Evolutionary conservation across 1,284 basidiomycete species (phyloP), one percentile per base, ranked within the genome.

Genomic region (Ustilago tritici): DNA sequence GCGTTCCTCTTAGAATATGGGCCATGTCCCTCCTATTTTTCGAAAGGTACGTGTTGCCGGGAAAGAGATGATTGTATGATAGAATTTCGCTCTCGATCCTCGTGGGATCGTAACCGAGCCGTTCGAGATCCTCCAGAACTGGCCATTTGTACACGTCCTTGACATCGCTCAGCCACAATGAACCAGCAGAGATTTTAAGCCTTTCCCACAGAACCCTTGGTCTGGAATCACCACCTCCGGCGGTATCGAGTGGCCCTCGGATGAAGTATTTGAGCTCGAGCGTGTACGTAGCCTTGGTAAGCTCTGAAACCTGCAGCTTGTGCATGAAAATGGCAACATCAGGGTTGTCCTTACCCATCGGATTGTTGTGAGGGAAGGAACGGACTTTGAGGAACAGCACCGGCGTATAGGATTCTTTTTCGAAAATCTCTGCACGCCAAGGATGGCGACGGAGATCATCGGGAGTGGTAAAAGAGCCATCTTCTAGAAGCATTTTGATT

Each of bases 241-340:
- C 7, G 12, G 8, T 31, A 8, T 36, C 17, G 14, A 28, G 31
- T 11, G 49, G 49, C 12, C 56, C 56, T 31, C 67, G 19, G 8
- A 70, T 36, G 35, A 70, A 50, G 11, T 35, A n/a, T 28, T 50
- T 47, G 40, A 55, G 62, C 3, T 65, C 31, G 7, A 65, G 49
- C 35, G 4, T 17, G n/a, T 15, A 35, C 2, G 10, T 8, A 3
- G 36, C 14, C 8, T 23, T 41, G 8, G 68, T 65, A 1, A 52
- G 23, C 10, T 53, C 23, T 3, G 32, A 10, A 1, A 65, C 28
- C 5, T 4, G 9, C 9, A 61, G 1, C 2, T 5, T 28, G 12
- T 60, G 58, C 67, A 70, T 65, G 62, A 56, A 70, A 17, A 70
- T 41, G 11, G 55, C 62, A 3, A 70, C 58, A 47, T 70, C 67